Percentiles rank a stretch among this genome's conserved stretches.
Conservation (phyloP, 2,329 filamentous ascomycete species). For the Exophiala sp. region DNA sequence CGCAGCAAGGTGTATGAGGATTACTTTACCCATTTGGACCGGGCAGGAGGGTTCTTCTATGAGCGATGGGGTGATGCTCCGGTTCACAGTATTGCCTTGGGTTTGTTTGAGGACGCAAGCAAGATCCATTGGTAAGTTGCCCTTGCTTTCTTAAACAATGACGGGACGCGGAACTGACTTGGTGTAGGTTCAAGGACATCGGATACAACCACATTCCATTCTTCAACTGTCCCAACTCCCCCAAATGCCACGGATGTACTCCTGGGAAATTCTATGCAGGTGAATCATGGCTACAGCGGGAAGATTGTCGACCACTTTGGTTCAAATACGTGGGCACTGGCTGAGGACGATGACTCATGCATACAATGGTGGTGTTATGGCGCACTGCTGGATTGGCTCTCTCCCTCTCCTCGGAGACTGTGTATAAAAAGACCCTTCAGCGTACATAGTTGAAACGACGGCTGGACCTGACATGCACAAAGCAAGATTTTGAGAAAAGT, state of each 20-base stretch:
- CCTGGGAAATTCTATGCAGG: slow-evolving; percentile 85
- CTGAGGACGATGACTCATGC: slow-evolving; percentile 37
- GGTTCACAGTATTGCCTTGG: slow-evolving; percentile 88
- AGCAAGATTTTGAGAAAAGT: too few species aligned
- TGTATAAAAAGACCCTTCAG: not conserved
- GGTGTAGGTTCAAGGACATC: slow-evolving; percentile 88
- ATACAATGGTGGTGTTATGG: not conserved
- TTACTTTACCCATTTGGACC: slow-evolving; percentile 92
- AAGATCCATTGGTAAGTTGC: slow-evolving; percentile 80
- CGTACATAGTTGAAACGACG: not conserved
- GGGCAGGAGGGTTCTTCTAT: slow-evolving; percentile 95
- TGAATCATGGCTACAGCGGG: slow-evolving; percentile 73
- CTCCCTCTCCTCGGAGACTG: not conserved
- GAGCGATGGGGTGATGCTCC: slow-evolving; percentile 98
- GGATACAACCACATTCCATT: slow-evolving; percentile 98
- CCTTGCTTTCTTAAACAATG: not conserved
- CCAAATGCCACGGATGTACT: slow-evolving; percentile 85
- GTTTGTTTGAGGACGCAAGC: slow-evolving; percentile 81
- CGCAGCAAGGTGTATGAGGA: slow-evolving; percentile 83
- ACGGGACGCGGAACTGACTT: not conserved
- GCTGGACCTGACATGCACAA: not conserved
- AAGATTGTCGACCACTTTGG: slow-evolving; percentile 94
- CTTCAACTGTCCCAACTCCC: slow-evolving; percentile 96
- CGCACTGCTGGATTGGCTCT: not conserved
- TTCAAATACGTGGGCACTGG: slow-evolving; percentile 89